Base-by-base conservation (phyloP, 305 asterid genomes). In the Plantago lanceolata region DNA sequence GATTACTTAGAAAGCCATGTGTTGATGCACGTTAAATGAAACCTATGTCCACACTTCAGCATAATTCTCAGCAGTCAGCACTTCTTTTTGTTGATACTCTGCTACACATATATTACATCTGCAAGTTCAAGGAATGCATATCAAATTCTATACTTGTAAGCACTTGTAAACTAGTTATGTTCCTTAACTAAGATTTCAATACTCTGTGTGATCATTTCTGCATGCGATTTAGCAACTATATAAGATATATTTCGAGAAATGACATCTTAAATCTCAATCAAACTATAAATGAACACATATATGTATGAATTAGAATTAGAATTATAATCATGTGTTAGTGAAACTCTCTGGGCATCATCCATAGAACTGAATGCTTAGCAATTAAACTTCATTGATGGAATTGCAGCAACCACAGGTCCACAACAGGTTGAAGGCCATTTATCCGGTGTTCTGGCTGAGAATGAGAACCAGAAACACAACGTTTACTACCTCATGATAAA, bases 31-130 rank as follows among this genome's bases (percentile, higher is more conserved):
- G 85, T 73, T 19, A 88, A 84, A 72, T 86, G 96, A 70, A 88
- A 85, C 64, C 82, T 85, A 20, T 88, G 97, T 59, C 96, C 96
- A 66, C 98, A 91, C 59, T 81, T 82, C 4, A 96, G 96, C 92
- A 91, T 86, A 20, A 84, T 79, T 79, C 96, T 79, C 68, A 88
- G 48, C 28, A 82, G 95, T 79, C 68, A 88, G 48, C 28, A 82
- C 71, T 63, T 91, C 97, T 48, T 78, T 88, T 68, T 91, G 95
- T 85, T 84, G 79, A 45, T 88, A 91, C 75, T 86, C 95, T 9
- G 82, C 82, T 63, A 88, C 79, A 57, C 96, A 88, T 79, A 88
- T 91, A 21, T 73, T 68, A 69, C 96, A 91, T 75, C 95, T 91
- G 86, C 54, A 68, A 50, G 68, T 76, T 59, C 54, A 62, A 54